Base-by-base conservation (phyloP, 225 moss, liverwort and hornwort genomes). In the Bryoerythrophyllum caledonicum region DNA sequence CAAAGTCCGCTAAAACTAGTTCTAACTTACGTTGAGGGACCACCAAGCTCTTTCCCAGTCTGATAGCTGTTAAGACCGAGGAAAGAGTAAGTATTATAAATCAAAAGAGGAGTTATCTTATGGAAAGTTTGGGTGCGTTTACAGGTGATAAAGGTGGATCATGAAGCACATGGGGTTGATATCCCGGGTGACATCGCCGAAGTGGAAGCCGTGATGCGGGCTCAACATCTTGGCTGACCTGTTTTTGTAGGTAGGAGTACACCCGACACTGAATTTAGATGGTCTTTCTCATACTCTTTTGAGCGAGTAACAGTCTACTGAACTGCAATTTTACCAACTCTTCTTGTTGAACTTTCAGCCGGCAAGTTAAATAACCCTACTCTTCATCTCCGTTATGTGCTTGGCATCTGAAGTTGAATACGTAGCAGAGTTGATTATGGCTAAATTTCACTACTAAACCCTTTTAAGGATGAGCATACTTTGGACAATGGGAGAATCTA, bases 121-220 rank as follows among this genome's bases (percentile, higher is more conserved):
- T 38, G 9, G 38, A 38, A 38, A 38, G 8, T 38, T 38, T 38
- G 38, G 38, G 38, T 38, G 10, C 7, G 6, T 38, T 38, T 8
- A 38, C 38, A 95, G 99, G 90, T 95, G 76, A 99, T 99, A 6
- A 99, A 99, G 84, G 99, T 99, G 82, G 91, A 95, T 63, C 93
- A 99, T 56, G 82, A 88, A 63, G 90, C 93, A 4, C 93, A 95
- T 66, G 93, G 99, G 53, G 92, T 99, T 10, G 99, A 99, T 70
- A 83, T 78, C n/a, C 99, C 90, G 2, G 82, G 81, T 74, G 99
- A 99, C 62, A 74, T 99, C 13, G 85, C 91, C 48, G 90, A 88
- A 72, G 75, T 99, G 38, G 99, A 95, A 80, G 83, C 86, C 37
- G 25, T 91, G 70, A 92, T 95, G 91, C 81, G 81, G 70, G 79